phyloP scores from a whole-genome alignment of 1,284 basidiomycete species.

The Paramarasmius palmivorus region DNA sequence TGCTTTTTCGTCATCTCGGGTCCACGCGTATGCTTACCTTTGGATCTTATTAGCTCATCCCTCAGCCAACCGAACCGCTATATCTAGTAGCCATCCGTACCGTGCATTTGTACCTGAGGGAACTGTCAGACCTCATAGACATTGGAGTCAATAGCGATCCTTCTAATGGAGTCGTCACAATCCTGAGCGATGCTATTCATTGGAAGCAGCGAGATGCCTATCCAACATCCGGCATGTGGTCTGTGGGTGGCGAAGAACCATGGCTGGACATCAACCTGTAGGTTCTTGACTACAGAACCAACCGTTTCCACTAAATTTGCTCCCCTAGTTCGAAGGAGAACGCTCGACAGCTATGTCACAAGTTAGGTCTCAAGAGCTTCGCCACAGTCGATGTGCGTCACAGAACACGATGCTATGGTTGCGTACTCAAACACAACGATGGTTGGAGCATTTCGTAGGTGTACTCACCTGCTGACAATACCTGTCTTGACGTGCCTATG shows the following conservation, averaged over 20 bases:
- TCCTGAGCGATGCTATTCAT: slow-evolving; percentile 59
- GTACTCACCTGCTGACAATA: slow-evolving; percentile 13
- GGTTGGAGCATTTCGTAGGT: slow-evolving; percentile 84
- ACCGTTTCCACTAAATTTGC: slow-evolving; percentile 1
- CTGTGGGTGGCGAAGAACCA: slow-evolving; percentile 38
- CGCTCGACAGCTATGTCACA: slow-evolving; percentile 43
- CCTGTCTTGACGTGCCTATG: slow-evolving; percentile 10
- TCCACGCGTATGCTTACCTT: slow-evolving; percentile 8
- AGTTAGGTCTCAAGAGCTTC: slow-evolving; percentile 57
- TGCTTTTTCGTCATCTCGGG: slow-evolving; percentile 34
- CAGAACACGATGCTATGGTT: slow-evolving; percentile 70
- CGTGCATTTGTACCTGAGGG: slow-evolving; percentile 64
- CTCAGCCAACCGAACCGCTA: slow-evolving; percentile 59
- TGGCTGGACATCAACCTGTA: slow-evolving; percentile 43
- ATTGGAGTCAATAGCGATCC: slow-evolving; percentile 54
- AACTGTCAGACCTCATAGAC: slow-evolving; percentile 65
- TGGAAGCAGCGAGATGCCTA: slow-evolving; percentile 42
- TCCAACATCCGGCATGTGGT: slow-evolving; percentile 38
- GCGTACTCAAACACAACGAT: slow-evolving; percentile 64
- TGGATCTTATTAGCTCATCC: slow-evolving; percentile 46
- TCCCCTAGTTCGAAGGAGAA: slow-evolving; percentile 38
- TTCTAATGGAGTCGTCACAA: slow-evolving; percentile 51
- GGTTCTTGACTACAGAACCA: slow-evolving; percentile 13
- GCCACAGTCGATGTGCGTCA: slow-evolving; percentile 75
- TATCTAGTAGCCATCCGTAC: slow-evolving; percentile 67